Evolutionary conservation across 768 basidiomycete species (phyloP).

Genomic region (Leccinum disarticulatum): DNA sequence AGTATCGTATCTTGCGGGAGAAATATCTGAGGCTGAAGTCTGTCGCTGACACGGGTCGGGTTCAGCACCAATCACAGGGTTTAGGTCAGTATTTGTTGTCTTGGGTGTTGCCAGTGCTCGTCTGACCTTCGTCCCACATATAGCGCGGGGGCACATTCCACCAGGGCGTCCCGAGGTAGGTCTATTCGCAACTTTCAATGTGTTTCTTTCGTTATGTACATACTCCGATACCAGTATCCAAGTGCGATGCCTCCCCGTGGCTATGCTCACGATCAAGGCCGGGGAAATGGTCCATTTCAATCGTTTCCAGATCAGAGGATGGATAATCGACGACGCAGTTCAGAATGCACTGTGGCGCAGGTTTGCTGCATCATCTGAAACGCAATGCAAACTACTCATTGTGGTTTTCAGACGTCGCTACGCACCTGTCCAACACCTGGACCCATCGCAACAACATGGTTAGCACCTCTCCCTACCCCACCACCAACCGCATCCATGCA

Average conservation of each 20-base stretch:
- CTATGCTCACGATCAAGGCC: slow-evolving; percentile 2
- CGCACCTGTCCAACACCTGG: slow-evolving; percentile 8
- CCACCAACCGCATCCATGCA: slow-evolving; percentile 12
- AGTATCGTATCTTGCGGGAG: slow-evolving; percentile 19
- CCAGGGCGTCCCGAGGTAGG: slow-evolving; percentile 14
- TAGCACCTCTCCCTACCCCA: slow-evolving; percentile 23
- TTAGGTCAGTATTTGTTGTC: slow-evolving; percentile 4
- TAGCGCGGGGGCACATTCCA: slow-evolving; percentile 7
- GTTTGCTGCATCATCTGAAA: slow-evolving; percentile 14
- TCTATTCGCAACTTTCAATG: neutral
- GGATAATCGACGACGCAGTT: slow-evolving; percentile 13
- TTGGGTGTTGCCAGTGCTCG: neutral
- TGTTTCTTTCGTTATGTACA: neutral
- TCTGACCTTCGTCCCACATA: neutral
- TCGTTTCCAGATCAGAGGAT: slow-evolving; percentile 6
- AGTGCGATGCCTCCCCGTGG: slow-evolving; percentile 1
- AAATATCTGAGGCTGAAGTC: slow-evolving; percentile 23
- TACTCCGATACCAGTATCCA: neutral
- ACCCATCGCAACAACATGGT: slow-evolving; percentile 16
- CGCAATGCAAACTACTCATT: neutral
- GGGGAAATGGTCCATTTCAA: slow-evolving; percentile 6
- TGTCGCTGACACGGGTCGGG: slow-evolving; percentile 2
- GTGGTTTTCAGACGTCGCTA: slow-evolving; percentile 2
- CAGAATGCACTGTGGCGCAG: slow-evolving; percentile 18
- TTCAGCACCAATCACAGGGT: slow-evolving; percentile 12